Conservation (phyloP, 306 rosid genomes). For the Hippophae tibetana region DNA sequence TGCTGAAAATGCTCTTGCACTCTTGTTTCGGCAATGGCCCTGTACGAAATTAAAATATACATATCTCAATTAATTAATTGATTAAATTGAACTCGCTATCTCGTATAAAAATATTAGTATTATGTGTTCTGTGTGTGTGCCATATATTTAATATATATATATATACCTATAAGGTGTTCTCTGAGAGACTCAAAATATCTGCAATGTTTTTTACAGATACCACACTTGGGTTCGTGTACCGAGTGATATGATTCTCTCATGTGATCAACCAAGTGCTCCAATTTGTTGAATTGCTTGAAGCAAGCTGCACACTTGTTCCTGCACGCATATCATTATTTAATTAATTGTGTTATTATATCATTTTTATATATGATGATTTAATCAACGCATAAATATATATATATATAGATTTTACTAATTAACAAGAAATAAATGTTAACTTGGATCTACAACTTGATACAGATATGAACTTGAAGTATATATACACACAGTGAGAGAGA, state of each 20-base stretch:
- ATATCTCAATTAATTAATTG: not conserved
- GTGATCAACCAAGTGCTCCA: conserved; percentile 96
- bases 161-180: conserved; percentile 81
- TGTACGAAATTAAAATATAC: conserved; percentile 9
- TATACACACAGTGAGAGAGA: conserved; percentile 13
- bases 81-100: not conserved
- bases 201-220: conserved; percentile 87
- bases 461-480: not conserved
- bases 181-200: conserved; percentile 87
- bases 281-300: conserved; percentile 72
- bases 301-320: conserved; percentile 97
- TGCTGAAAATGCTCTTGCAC: conserved; percentile 61
- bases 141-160: no score
- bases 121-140: not conserved
- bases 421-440: not conserved
- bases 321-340: conserved; percentile 1
- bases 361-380: no score
- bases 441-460: not conserved
- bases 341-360: not conserved
- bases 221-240: conserved; percentile 78
- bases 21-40: conserved; percentile 91
- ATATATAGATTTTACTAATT: not conserved
- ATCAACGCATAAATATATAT: not conserved
- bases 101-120: no score
- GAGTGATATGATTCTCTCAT: conserved; percentile 91